Conservation (phyloP, 1,139 yeast species). For the Nakaseomyces kungkrabaensis region DNA sequence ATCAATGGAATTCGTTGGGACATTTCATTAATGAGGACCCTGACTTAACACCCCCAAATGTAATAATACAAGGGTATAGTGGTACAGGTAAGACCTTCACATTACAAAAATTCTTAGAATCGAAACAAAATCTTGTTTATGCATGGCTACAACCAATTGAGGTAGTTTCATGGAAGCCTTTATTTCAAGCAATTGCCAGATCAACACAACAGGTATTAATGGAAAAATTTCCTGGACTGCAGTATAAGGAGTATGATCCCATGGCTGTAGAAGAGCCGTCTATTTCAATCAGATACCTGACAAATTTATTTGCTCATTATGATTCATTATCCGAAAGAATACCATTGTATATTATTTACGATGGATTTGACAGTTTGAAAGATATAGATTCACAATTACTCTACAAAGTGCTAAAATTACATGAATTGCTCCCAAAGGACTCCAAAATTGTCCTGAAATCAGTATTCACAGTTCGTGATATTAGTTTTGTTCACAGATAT, state of each 20-base stretch:
- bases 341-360: constrained; percentile 20
- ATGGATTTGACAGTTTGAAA: constrained; percentile 26
- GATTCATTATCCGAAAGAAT: constrained; percentile 5
- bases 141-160: constrained; percentile 23
- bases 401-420: constrained; percentile 21
- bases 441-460: constrained; percentile 19
- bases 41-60: constrained; percentile 16
- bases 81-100: constrained; percentile 26
- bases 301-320: constrained; percentile 14
- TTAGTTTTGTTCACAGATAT: constrained; percentile 20
- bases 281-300: constrained; percentile 19
- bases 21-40: constrained; percentile 18
- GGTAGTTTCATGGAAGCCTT: constrained; percentile 26
- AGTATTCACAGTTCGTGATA: constrained; percentile 19
- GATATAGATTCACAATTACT: constrained; percentile 26
- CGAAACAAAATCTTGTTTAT: constrained; percentile 11
- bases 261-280: constrained; percentile 26
- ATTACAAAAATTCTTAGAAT: constrained; percentile 13
- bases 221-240: constrained; percentile 10
- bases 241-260: constrained; percentile 19
- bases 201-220: constrained; percentile 15
- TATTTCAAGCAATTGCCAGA: constrained; percentile 25
- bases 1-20: constrained; percentile 17
- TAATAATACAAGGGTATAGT: constrained; percentile 23
- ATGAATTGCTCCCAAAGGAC: constrained; percentile 17